A percentile compares a stretch with the other conserved stretches of the same genome.
phyloP scores from a whole-genome alignment of 352 stramenopile genomes.

The Pythium chondricola region DNA sequence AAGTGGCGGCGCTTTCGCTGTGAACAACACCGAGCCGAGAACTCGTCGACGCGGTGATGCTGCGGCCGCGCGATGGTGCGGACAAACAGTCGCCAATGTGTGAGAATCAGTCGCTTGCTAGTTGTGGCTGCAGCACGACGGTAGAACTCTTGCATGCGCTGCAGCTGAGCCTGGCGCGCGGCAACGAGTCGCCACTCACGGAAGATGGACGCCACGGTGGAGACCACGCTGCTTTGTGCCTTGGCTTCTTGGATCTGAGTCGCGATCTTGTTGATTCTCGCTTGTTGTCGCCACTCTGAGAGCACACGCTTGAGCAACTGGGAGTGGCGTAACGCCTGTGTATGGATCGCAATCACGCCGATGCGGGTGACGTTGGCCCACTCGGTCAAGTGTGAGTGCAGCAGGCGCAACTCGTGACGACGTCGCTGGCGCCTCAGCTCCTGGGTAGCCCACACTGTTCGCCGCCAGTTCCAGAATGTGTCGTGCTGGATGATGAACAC shows the following conservation, averaged over 20 bases:
- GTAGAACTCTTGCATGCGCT: conserved; percentile 9
- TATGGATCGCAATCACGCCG: conserved; percentile 38
- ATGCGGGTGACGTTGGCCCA: conserved; percentile 58
- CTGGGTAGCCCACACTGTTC: conserved; percentile 43
- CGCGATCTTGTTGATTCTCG: conserved; percentile 14
- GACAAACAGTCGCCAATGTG: conserved; percentile 45
- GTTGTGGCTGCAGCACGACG: not conserved
- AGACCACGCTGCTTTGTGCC: not conserved
- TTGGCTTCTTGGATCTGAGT: conserved; percentile 1
- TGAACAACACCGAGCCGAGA: not conserved
- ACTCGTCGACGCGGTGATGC: not conserved
- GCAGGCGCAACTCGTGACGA: conserved; percentile 18
- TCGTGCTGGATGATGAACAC: conserved; percentile 52
- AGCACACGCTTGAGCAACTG: conserved; percentile 25
- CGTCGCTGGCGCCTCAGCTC: conserved; percentile 25
- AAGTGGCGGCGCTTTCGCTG: not conserved
- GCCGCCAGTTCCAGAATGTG: conserved; percentile 56
- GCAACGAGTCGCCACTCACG: conserved; percentile 1
- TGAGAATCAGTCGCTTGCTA: conserved; percentile 3
- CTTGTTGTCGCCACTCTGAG: conserved; percentile 28
- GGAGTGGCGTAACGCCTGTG: conserved; percentile 19
- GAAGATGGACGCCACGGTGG: not conserved
- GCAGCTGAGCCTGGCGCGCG: not conserved
- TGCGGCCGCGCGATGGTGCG: conserved; percentile 23
- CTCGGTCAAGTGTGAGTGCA: conserved; percentile 32